phyloP scores from a whole-genome alignment of 305 asterid species.

The Coffea humblotiana region DNA sequence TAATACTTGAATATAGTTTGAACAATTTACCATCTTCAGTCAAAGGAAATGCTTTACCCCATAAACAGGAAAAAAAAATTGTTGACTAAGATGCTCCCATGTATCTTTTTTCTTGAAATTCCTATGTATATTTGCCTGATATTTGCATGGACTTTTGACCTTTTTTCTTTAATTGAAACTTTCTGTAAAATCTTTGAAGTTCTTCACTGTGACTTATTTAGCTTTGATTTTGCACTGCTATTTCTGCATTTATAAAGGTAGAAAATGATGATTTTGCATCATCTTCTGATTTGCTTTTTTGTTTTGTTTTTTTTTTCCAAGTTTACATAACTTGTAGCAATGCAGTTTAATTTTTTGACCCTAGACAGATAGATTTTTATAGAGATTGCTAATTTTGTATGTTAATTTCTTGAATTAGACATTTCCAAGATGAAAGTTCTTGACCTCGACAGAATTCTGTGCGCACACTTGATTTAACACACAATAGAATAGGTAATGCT shows the following conservation, averaged over 20 bases:
- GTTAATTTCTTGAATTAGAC: constrained; percentile 41
- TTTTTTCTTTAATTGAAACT: not conserved
- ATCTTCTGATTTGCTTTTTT: constrained; percentile 3
- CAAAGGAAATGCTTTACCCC: not conserved
- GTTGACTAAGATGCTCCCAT: no score
- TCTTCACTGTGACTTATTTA: not conserved
- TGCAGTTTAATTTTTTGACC: not conserved
- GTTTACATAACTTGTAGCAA: not conserved
- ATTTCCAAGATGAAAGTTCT: constrained; percentile 85
- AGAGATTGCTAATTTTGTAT: not conserved
- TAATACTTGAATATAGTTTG: no score
- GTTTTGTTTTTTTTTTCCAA: not conserved
- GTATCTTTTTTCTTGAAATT: not conserved
- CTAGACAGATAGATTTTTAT: not conserved
- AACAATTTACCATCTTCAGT: no score
- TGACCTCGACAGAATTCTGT: constrained; percentile 76
- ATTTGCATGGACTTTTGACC: not conserved
- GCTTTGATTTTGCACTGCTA: not conserved
- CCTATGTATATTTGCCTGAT: not conserved
- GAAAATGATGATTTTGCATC: not conserved
- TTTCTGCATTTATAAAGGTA: not conserved
- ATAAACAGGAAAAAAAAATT: not conserved
- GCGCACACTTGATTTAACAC: constrained; percentile 87
- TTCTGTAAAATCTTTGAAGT: not conserved
- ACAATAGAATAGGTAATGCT: constrained; percentile 67